phyloP scores from a whole-genome alignment of 345 rosid species.

The Rubroshorea leprosula region DNA sequence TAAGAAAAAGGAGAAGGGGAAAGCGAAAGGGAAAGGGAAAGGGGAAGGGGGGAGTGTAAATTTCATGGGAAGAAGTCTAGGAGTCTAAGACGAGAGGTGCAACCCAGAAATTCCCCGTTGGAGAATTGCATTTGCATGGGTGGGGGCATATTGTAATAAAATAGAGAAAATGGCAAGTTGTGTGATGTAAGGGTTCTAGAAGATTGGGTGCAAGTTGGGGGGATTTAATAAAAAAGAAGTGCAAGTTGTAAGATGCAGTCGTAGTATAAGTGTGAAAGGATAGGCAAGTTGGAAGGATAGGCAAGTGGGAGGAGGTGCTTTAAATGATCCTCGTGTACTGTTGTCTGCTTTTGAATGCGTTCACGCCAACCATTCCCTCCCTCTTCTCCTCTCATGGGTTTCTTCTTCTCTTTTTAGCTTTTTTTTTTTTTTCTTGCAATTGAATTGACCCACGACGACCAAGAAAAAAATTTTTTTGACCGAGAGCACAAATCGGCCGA shows the following conservation, averaged over 20 bases:
- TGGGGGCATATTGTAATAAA: slow-evolving; percentile 15
- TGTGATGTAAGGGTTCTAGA: slow-evolving; percentile 15
- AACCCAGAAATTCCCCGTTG: neutral
- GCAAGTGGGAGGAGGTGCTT: slow-evolving; percentile 39
- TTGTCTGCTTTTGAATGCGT: slow-evolving; percentile 27
- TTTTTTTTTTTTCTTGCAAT: no score
- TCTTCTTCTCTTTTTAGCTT: neutral
- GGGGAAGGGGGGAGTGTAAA: no score
- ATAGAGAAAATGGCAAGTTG: slow-evolving; percentile 12
- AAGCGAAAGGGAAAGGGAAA: no score
- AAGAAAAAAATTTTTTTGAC: no score
- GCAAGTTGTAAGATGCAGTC: slow-evolving; percentile 51
- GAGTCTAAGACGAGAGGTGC: no score
- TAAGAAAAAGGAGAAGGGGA: no score
- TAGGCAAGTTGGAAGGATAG: slow-evolving; percentile 54
- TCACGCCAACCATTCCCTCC: slow-evolving; percentile 22
- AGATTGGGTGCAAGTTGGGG: slow-evolving; percentile 26
- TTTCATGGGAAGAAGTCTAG: no score
- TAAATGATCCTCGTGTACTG: slow-evolving; percentile 23
- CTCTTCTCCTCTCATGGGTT: neutral
- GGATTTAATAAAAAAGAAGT: slow-evolving; percentile 9
- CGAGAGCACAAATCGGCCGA: no score
- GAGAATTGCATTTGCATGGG: neutral
- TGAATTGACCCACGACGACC: no score
- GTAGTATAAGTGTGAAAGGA: no score